Evolutionary conservation across 169 alveolate genomes (phyloP).

Genomic region (Plasmodium berghei): DNA sequence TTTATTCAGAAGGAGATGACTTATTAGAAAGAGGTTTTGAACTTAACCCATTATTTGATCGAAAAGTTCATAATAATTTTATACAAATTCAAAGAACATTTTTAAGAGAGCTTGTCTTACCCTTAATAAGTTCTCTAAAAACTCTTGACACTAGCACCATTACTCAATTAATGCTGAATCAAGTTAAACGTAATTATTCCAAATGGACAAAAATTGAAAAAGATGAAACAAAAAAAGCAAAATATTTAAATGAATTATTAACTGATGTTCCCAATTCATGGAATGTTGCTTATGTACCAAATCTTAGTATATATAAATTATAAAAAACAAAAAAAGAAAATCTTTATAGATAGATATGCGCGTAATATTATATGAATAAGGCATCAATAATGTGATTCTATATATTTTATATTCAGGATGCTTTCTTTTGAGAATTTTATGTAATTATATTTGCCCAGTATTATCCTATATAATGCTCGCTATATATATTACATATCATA

Average conservation of each 20-base stretch:
- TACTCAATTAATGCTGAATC: slow-evolving; percentile 46
- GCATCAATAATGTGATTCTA: no score
- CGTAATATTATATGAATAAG: no score
- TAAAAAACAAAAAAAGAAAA: not conserved
- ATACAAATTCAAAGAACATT: slow-evolving; percentile 95
- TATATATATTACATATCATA: no score
- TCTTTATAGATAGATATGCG: no score
- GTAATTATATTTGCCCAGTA: no score
- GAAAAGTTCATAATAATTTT: slow-evolving; percentile 92
- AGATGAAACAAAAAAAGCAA: slow-evolving; percentile 23
- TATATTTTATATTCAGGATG: no score
- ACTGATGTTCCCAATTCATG: slow-evolving; percentile 55
- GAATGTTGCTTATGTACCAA: slow-evolving; percentile 27
- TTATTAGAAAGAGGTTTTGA: slow-evolving; percentile 91
- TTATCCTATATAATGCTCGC: no score
- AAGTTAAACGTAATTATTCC: slow-evolving; percentile 66
- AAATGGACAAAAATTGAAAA: slow-evolving; percentile 73
- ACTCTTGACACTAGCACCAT: slow-evolving; percentile 55
- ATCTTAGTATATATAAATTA: slow-evolving; percentile 38
- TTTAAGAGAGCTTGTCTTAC: slow-evolving; percentile 79
- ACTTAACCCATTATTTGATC: slow-evolving; percentile 95
- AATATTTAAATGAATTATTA: slow-evolving; percentile 49
- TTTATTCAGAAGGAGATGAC: slow-evolving; percentile 93
- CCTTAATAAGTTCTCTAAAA: slow-evolving; percentile 47
- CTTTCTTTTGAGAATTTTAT: no score